These are phyloP conservation scores for Russula olivacea DNA, from an alignment of 768 basidiomycete species.

Conservation along the genomic window DNA sequence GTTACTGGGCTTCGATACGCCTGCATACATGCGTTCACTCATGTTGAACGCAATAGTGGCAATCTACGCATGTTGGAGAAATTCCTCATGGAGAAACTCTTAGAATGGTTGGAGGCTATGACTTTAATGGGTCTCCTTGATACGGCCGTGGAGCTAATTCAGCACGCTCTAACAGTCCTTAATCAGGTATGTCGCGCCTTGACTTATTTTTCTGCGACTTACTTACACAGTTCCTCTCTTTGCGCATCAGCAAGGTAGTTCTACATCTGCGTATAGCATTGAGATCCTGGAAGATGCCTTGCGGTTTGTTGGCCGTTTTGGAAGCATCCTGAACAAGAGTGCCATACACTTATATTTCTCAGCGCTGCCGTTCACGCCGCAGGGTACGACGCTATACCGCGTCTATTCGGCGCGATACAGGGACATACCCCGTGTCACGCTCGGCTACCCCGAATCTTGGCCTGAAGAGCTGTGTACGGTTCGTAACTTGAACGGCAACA, in stretches of 20 bases:
- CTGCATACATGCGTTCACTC: conserved; percentile 5
- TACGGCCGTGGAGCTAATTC: conserved; percentile 12
- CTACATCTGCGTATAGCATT: background rate
- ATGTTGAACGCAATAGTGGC: conserved; percentile 1
- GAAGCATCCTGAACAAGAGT: conserved; percentile 12
- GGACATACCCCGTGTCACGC: conserved; percentile 25
- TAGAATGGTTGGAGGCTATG: conserved; percentile 20
- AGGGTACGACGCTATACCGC: conserved; percentile 16
- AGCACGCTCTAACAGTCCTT: conserved; percentile 1
- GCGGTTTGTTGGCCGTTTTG: conserved; percentile 15
- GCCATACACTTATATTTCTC: conserved; percentile 16
- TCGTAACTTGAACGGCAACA: conserved; percentile 8
- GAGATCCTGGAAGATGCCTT: conserved; percentile 17
- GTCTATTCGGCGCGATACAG: conserved; percentile 14
- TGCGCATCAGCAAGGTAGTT: background rate
- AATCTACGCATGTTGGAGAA: conserved; percentile 10
- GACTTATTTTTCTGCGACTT: background rate
- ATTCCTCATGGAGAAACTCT: conserved; percentile 14
- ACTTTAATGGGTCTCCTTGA: conserved; percentile 10
- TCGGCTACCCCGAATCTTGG: conserved; percentile 28
- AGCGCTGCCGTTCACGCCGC: conserved; percentile 15
- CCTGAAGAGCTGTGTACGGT: conserved; percentile 20
- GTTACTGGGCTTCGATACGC: conserved; percentile 12
- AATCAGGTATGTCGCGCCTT: background rate
- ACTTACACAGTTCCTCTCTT: background rate